Evolutionary conservation across 169 alveolate species (phyloP), one percentile per base, ranked within the genome.

Genomic region (Cystoisospora suis): DNA sequence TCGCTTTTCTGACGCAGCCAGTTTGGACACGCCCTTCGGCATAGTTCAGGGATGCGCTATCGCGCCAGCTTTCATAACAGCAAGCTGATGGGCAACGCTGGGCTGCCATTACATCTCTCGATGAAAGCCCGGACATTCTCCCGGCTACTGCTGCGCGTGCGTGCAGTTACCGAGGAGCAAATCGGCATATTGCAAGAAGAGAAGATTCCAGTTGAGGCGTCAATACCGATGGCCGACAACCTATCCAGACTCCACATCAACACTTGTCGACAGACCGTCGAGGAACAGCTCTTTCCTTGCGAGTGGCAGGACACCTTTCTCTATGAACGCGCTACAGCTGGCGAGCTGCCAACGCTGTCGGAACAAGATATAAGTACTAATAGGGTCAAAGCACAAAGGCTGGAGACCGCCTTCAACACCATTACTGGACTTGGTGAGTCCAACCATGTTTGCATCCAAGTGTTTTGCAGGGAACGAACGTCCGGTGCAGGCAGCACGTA

Each of bases 401-500:
- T 72, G 40, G 83, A 72, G 83, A 42, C 17, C 32, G 83, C 83
- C 17, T 72, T 72, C 83, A 36, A 38, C 36, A 72, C 83, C 38
- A 38, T 72, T 3, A 72, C 83, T 2, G 83, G 83, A 42, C 83
- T 72, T 27, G 83, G 83, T 65, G 79, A 65, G n/a, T n/a, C n/a
- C n/a, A n/a, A n/a, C n/a, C n/a, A n/a, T n/a, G n/a, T n/a, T n/a
- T n/a, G n/a, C n/a, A n/a, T n/a, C n/a, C n/a, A n/a, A n/a, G n/a
- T n/a, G n/a, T n/a, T n/a, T n/a, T n/a, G n/a, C n/a, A n/a, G n/a
- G n/a, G n/a, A n/a, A n/a, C n/a, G n/a, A n/a, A n/a, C n/a, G n/a
- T n/a, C n/a, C n/a, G n/a, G n/a, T n/a, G n/a, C n/a, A n/a, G n/a
- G n/a, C n/a, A n/a, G n/a, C n/a, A n/a, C n/a, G n/a, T n/a, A n/a